Base-by-base conservation (phyloP, 352 stramenopile species). In the Pythium dissotocum region DNA sequence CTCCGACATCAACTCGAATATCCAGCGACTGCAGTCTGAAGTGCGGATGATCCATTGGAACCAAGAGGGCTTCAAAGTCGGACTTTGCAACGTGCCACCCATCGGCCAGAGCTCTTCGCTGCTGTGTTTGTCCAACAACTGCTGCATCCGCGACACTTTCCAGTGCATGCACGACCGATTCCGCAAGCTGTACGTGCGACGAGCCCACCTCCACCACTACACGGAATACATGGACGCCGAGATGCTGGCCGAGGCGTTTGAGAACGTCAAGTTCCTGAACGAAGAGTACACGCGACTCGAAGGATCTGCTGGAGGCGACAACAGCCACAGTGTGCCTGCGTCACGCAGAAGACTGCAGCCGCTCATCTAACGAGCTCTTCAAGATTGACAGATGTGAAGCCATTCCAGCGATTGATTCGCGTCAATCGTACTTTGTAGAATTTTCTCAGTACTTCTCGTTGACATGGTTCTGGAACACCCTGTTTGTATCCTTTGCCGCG, bases 11-110 rank as follows among this genome's bases (percentile, higher is more conserved):
- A 94, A 97, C 58, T 63, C 77, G n/a, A 96, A 94, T 69, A 91
- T 97, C 35, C 77, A 96, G 69, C 84, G 84, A 5, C 66, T 97
- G 32, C 79, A 91, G 61, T 77, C 81, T 0, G 77, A 94, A 61
- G 79, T 98, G 55, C 70, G 78, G n/a, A 93, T 98, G 83, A 92
- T 95, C 38, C 77, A 85, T 42, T 98, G 91, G 91, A 98, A 97
- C 62, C 79, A 82, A 44, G 92, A 98, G 65, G 91, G 91, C 13
- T 97, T 97, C 73, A 97, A 97, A 69, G 73, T 96, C 24, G 90
- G 88, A 0, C 67, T 95, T 7, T 96, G 88, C 61, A 68, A 58
- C 16, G 85, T 90, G 30, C 77, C 85, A 0, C 81, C 88, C 4
- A 76, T 94, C 33, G 77, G 77, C 7, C 79, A 89, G 38, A 71